Conservation (phyloP, 306 rosid genomes). For the Begonia loranthoides region DNA sequence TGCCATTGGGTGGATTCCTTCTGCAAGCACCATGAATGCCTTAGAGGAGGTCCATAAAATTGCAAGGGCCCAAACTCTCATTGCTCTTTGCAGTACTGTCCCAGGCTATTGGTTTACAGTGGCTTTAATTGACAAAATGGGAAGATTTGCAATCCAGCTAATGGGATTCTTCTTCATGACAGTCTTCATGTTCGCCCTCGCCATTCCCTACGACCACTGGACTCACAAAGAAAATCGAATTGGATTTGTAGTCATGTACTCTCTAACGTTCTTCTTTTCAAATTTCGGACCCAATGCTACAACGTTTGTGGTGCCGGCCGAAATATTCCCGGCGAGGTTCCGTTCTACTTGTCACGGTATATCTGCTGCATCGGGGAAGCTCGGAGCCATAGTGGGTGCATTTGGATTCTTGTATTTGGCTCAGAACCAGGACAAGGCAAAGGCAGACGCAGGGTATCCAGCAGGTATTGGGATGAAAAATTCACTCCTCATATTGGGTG, state of each 20-base stretch:
- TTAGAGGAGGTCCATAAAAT: slow-evolving; percentile 46
- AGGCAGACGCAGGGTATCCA: slow-evolving; percentile 62
- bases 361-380: slow-evolving; percentile 58
- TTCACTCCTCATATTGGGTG: slow-evolving; percentile 32
- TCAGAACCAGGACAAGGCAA: slow-evolving; percentile 37
- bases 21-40: slow-evolving; percentile 51
- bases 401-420: slow-evolving; percentile 72
- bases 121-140: slow-evolving; percentile 48
- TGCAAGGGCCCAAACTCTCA: slow-evolving; percentile 60
- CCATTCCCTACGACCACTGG: slow-evolving; percentile 70
- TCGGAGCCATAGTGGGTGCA: slow-evolving; percentile 67
- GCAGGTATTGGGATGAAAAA: slow-evolving; percentile 57
- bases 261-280: slow-evolving; percentile 58
- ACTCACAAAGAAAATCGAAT: slow-evolving; percentile 34
- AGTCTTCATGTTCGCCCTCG: slow-evolving; percentile 57
- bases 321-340: slow-evolving; percentile 63
- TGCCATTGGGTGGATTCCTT: slow-evolving; percentile 66
- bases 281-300: slow-evolving; percentile 79
- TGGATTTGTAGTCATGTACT: slow-evolving; percentile 48
- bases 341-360: slow-evolving; percentile 70
- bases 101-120: slow-evolving; percentile 79
- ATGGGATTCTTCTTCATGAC: slow-evolving; percentile 88
- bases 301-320: slow-evolving; percentile 71
- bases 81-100: slow-evolving; percentile 67
- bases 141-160: slow-evolving; percentile 56